Evolutionary conservation across 2,329 filamentous ascomycete genomes (phyloP).

Genomic region (Basipetospora chlamydospora): DNA sequence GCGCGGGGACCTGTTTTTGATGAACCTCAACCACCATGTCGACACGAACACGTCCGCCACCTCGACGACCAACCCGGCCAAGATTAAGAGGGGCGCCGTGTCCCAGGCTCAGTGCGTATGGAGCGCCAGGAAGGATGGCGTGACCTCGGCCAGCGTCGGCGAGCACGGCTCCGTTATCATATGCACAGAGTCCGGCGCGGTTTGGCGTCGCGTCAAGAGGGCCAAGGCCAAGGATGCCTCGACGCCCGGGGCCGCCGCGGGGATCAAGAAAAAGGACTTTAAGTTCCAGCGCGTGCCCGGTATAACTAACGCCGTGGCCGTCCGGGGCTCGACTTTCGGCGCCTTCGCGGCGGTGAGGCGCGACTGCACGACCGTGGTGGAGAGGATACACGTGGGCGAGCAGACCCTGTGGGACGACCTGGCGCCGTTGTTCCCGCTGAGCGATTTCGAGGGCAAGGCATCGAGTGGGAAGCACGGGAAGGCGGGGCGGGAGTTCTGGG

Average conservation of each 20-base stretch:
- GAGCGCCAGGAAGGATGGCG: constrained; percentile 77
- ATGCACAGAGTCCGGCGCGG: constrained; percentile 80
- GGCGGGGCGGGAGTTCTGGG: constrained; percentile 28
- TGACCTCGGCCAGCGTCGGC: constrained; percentile 72
- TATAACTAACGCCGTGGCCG: constrained; percentile 69
- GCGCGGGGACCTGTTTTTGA: constrained; percentile 76
- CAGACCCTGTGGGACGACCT: constrained; percentile 63
- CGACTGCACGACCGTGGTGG: constrained; percentile 68
- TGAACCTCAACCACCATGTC: constrained; percentile 55
- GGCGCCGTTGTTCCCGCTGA: constrained; percentile 52
- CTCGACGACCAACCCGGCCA: constrained; percentile 84
- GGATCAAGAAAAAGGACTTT: constrained; percentile 70
- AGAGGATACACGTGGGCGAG: constrained; percentile 51
- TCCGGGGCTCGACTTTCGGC: constrained; percentile 78
- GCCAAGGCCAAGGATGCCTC: constrained; percentile 60
- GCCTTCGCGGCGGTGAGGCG: constrained; percentile 78
- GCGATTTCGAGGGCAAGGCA: constrained; percentile 36
- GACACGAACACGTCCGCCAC: constrained; percentile 45
- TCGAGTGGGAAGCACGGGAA: constrained; percentile 17
- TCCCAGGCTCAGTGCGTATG: constrained; percentile 71
- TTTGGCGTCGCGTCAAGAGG: constrained; percentile 79
- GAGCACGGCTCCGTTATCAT: constrained; percentile 92
- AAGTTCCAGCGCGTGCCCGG: constrained; percentile 88
- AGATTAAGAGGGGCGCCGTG: constrained; percentile 64
- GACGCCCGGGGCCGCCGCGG: constrained; percentile 29